These are phyloP conservation scores for Pythium aristosporum DNA, from an alignment of 352 stramenopile genomes.

Conservation along the genomic window DNA sequence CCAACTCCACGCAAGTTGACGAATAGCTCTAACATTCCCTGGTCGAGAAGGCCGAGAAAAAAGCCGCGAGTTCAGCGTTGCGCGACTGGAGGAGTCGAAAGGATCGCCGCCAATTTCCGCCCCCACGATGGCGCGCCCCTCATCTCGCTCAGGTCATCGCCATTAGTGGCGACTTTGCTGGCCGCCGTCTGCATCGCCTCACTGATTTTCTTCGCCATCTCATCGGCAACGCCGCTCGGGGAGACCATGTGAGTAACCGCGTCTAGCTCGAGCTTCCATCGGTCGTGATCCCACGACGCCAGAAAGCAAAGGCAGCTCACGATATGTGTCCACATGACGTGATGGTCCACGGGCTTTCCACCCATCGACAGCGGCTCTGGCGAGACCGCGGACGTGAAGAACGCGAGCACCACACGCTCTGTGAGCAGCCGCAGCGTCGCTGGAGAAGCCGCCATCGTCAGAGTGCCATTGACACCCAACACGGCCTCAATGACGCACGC, in stretches of 20 bases:
- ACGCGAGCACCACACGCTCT: constrained; percentile 4
- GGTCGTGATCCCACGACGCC: neutral
- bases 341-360: neutral
- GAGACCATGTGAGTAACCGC: neutral
- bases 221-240: neutral
- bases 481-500: neutral
- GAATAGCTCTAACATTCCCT: too few relatives aligned
- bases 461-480: neutral
- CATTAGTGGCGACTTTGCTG: neutral
- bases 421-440: neutral
- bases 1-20: too few relatives aligned
- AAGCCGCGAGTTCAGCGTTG: neutral
- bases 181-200: neutral
- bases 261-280: neutral
- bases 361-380: neutral
- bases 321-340: neutral
- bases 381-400: neutral
- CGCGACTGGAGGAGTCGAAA: neutral
- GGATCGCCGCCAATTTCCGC: neutral
- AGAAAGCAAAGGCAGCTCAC: constrained; percentile 4
- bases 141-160: neutral
- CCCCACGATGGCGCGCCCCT: neutral
- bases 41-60: too few relatives aligned
- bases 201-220: neutral
- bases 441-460: neutral